phyloP scores from a whole-genome alignment of 495 filamentous ascomycete genomes.

The Aspergillus asperescens region DNA sequence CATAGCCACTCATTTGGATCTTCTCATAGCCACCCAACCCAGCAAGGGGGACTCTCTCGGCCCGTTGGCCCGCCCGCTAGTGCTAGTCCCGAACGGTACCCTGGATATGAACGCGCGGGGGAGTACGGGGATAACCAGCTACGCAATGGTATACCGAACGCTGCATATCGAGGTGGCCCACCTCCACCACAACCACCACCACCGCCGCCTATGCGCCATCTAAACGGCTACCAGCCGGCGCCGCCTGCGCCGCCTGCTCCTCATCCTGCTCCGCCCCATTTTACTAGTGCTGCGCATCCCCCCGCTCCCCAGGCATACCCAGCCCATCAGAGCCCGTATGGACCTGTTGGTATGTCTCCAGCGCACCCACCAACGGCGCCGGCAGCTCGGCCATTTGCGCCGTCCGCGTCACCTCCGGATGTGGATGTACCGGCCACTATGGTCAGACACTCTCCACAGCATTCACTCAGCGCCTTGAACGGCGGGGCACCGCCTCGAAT shows the following conservation, averaged over 20 bases:
- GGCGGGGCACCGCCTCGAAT: constrained; percentile 33
- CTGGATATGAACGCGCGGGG: constrained; percentile 35
- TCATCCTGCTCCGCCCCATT: constrained; percentile 32
- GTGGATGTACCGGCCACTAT: constrained; percentile 39
- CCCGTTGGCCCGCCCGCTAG: constrained; percentile 29
- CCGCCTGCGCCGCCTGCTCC: constrained; percentile 23
- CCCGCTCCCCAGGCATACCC: constrained; percentile 38
- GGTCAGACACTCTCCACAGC: constrained; percentile 39
- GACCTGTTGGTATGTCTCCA: constrained; percentile 34
- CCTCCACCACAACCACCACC: constrained; percentile 17
- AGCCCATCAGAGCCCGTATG: constrained; percentile 41
- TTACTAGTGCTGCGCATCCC: constrained; percentile 28
- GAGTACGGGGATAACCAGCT: constrained; percentile 22
- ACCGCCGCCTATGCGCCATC: constrained; percentile 22
- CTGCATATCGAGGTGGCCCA: constrained; percentile 26
- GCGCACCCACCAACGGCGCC: constrained; percentile 36
- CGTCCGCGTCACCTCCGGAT: constrained; percentile 45
- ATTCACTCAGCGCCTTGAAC: constrained; percentile 36
- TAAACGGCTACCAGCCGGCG: constrained; percentile 29
- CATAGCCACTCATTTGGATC: constrained; percentile 26
- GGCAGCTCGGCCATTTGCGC: constrained; percentile 36
- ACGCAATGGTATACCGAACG: constrained; percentile 35
- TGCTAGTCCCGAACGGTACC: constrained; percentile 26
- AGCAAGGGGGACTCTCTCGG: constrained; percentile 29
- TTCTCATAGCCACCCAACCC: constrained; percentile 33